Evolutionary conservation across 306 rosid species (phyloP).

Genomic region (Neltuma alba): DNA sequence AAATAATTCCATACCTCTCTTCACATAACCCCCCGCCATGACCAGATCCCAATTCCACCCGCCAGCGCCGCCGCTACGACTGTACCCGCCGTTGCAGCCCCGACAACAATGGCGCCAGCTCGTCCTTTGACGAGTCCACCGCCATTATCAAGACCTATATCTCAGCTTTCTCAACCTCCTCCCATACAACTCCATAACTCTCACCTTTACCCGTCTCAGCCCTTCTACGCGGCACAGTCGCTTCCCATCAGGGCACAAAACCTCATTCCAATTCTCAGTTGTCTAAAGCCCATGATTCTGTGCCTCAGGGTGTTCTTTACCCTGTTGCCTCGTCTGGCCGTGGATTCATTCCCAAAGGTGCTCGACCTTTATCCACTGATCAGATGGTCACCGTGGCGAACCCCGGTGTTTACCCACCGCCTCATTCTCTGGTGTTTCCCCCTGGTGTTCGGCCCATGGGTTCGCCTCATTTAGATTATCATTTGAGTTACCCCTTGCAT

Average conservation of each 20-base stretch:
- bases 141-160: slow-evolving; percentile 39
- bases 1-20: neutral
- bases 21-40: slow-evolving; percentile 27
- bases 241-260: slow-evolving; percentile 35
- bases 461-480: slow-evolving; percentile 44
- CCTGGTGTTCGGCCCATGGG: slow-evolving; percentile 40
- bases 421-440: slow-evolving; percentile 42
- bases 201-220: slow-evolving; percentile 31
- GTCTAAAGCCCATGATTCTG: slow-evolving; percentile 30
- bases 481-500: slow-evolving; percentile 41
- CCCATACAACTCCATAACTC: slow-evolving; percentile 37
- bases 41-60: slow-evolving; percentile 33
- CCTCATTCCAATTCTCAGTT: slow-evolving; percentile 26
- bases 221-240: slow-evolving; percentile 37
- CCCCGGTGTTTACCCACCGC: slow-evolving; percentile 31
- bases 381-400: slow-evolving; percentile 62
- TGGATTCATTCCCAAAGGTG: slow-evolving; percentile 53
- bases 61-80: slow-evolving; percentile 30
- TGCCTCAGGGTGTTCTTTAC: slow-evolving; percentile 47
- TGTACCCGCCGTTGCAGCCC: slow-evolving; percentile 4
- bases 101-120: neutral
- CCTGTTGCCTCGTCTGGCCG: slow-evolving; percentile 73
- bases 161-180: slow-evolving; percentile 39
- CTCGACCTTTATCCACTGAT: slow-evolving; percentile 39
- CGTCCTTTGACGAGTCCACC: slow-evolving; percentile 39